Percentiles rank a stretch among this genome's conserved stretches.
phyloP scores from a whole-genome alignment of 2,329 filamentous ascomycete genomes.

The Cordyceps fumosorosea region DNA sequence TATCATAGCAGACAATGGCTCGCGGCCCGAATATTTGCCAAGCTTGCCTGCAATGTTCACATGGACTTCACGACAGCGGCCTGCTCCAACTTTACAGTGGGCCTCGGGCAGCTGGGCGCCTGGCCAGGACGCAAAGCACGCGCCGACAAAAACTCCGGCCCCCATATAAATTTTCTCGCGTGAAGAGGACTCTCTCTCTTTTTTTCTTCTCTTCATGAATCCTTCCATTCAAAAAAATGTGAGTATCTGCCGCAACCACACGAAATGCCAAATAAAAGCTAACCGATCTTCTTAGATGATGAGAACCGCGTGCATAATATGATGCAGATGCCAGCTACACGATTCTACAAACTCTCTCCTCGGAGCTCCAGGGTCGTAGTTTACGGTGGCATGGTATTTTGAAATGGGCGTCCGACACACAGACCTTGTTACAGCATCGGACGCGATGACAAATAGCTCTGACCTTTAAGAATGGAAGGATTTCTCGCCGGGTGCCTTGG shows the following conservation, averaged over 20 bases:
- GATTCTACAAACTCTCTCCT: constrained; percentile 75
- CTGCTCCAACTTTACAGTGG: constrained; percentile 12
- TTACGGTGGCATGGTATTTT: constrained; percentile 60
- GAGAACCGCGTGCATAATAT: constrained; percentile 97
- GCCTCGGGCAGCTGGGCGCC: not conserved
- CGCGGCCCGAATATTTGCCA: not conserved
- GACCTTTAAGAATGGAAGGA: constrained; percentile 49
- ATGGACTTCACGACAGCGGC: not conserved
- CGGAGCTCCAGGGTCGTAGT: constrained; percentile 83
- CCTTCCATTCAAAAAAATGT: constrained; percentile 99
- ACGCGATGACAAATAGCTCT: constrained; percentile 98
- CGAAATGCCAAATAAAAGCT: constrained; percentile 21
- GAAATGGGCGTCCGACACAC: constrained; percentile 99
- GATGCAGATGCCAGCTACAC: constrained; percentile 64
- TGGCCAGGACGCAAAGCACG: not conserved
- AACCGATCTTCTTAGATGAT: constrained; percentile 67
- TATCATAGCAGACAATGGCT: not conserved
- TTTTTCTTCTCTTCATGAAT: constrained; percentile 65
- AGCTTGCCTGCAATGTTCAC: not conserved
- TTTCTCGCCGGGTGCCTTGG: not conserved
- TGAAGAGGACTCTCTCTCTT: constrained; percentile 28
- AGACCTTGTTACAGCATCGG: constrained; percentile 92
- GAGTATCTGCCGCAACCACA: constrained; percentile 37
- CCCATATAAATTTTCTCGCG: constrained; percentile 31
- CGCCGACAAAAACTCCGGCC: constrained; percentile 25